phyloP scores from a whole-genome alignment of 2,329 filamentous ascomycete genomes.

The Pestalotiopsis fici region DNA sequence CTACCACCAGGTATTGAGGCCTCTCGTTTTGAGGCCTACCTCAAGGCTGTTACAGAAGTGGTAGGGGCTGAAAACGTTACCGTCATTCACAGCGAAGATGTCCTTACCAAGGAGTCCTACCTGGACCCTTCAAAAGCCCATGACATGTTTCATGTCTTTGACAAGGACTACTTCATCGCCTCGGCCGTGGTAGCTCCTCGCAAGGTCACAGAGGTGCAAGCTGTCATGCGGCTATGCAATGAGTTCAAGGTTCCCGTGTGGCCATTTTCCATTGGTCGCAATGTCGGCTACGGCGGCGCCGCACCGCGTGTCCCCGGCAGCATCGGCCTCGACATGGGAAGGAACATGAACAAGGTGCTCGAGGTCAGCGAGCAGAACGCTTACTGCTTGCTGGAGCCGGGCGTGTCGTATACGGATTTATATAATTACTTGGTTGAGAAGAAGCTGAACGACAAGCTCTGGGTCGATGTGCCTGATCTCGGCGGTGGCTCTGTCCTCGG shows the following conservation, averaged over 20 bases:
- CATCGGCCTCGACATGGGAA: conserved; percentile 52
- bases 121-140: conserved; percentile 24
- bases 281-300: conserved; percentile 54
- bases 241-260: conserved; percentile 27
- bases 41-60: neutral
- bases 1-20: conserved; percentile 1
- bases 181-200: conserved; percentile 40
- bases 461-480: conserved; percentile 45
- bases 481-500: conserved; percentile 45
- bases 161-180: conserved; percentile 46
- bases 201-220: conserved; percentile 31
- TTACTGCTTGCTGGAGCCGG: conserved; percentile 55
- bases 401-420: conserved; percentile 53
- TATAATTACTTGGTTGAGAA: conserved; percentile 47
- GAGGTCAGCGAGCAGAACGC: conserved; percentile 51
- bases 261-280: conserved; percentile 30
- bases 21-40: neutral
- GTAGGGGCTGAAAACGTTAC: conserved; percentile 3
- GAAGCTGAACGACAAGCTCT: conserved; percentile 39
- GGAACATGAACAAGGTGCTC: conserved; percentile 53
- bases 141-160: conserved; percentile 42
- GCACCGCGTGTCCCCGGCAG: conserved; percentile 52
- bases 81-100: conserved; percentile 1
- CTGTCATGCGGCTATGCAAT: conserved; percentile 32
- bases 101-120: neutral